These are phyloP conservation scores for Calycina herbarum DNA, from an alignment of 2,329 filamentous ascomycete genomes.

Conservation along the genomic window DNA sequence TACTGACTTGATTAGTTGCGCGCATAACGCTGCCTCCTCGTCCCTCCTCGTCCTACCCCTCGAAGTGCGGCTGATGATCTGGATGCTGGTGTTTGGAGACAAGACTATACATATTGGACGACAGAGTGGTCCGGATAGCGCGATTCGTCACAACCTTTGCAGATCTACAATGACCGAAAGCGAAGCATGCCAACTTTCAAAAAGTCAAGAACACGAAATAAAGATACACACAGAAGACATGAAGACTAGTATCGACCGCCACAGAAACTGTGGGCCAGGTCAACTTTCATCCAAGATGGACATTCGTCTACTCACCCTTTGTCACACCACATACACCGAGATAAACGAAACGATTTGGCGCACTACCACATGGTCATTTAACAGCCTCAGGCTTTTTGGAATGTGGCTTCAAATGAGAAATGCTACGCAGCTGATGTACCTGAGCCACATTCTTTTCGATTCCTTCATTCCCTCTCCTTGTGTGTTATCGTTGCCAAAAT, in stretches of 20 bases:
- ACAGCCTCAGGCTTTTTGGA: fast-evolving
- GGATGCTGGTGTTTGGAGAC: too few relatives aligned
- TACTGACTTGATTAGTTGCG: too few relatives aligned
- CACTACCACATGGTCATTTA: not conserved
- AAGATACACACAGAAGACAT: not conserved
- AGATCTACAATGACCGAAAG: not conserved
- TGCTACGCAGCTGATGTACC: not conserved
- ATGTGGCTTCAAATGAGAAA: not conserved
- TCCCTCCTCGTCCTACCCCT: too few relatives aligned
- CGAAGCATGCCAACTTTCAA: not conserved
- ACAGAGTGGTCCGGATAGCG: too few relatives aligned
- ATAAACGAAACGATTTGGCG: not conserved
- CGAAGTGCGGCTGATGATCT: too few relatives aligned
- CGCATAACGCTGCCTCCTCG: too few relatives aligned
- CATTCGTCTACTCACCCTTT: not conserved
- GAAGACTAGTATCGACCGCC: not conserved
- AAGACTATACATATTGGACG: too few relatives aligned
- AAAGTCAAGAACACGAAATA: not conserved
- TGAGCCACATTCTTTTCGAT: not conserved
- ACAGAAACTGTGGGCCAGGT: not conserved
- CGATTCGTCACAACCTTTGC: not conserved
- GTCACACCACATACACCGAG: not conserved
- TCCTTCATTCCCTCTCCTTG: too few relatives aligned
- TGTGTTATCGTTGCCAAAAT: too few relatives aligned
- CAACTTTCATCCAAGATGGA: not conserved